A percentile compares a stretch with the other conserved stretches of the same genome.
Conservation (phyloP, 345 rosid species). For the Lumnitzera littorea region DNA sequence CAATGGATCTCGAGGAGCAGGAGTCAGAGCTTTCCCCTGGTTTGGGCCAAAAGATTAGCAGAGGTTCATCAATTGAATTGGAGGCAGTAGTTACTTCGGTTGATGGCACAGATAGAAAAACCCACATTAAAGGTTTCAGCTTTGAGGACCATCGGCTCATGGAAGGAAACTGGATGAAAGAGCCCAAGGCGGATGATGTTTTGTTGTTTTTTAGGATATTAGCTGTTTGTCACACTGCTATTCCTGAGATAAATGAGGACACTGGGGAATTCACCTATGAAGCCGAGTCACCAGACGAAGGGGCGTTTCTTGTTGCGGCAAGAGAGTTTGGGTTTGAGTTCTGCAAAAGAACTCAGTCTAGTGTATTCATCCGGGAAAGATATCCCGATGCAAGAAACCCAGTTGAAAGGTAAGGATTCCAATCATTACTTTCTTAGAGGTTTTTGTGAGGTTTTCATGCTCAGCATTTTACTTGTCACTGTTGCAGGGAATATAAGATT, state of each 20-base stretch:
- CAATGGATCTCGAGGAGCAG: conserved; percentile 61
- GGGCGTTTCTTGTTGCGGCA: conserved; percentile 90
- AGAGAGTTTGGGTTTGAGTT: conserved; percentile 97
- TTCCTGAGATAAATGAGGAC: conserved; percentile 79
- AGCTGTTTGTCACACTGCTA: conserved; percentile 95
- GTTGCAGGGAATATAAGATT: conserved; percentile 82
- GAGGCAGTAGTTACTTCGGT: conserved; percentile 44
- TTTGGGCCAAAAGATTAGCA: conserved; percentile 13
- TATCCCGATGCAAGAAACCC: conserved; percentile 39
- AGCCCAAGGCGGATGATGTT: conserved; percentile 50
- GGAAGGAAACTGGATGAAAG: conserved; percentile 79
- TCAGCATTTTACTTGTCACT: conserved; percentile 12
- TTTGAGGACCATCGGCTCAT: conserved; percentile 75
- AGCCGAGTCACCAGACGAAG: conserved; percentile 99
- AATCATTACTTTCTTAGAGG: conserved; percentile 5
- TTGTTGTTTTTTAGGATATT: conserved; percentile 68
- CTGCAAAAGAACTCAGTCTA: conserved; percentile 74
- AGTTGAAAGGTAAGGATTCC: conserved; percentile 59
- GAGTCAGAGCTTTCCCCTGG: conserved; percentile 26
- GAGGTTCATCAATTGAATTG: conserved; percentile 56
- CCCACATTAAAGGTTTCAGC: conserved; percentile 69
- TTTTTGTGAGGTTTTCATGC: conserved; percentile 9
- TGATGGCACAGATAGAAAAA: conserved; percentile 33
- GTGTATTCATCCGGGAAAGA: conserved; percentile 64
- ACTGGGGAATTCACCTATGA: conserved; percentile 66